These are phyloP conservation scores for Pseudogymnoascus sp. DNA, from an alignment of 2,329 filamentous ascomycete species.

Conservation along the genomic window DNA sequence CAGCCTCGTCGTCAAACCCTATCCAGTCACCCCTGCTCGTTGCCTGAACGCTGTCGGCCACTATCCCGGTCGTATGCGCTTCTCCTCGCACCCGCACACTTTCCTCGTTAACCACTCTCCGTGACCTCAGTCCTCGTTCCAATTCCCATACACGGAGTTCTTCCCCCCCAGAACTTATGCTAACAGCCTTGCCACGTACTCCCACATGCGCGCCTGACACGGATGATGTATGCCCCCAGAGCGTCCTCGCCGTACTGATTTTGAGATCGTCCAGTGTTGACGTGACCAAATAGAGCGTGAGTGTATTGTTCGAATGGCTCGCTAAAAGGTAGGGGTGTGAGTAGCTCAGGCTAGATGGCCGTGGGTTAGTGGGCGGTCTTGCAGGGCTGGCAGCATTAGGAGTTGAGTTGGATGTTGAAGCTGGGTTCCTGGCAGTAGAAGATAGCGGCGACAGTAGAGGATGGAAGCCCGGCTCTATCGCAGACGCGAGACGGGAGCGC, in stretches of 20 bases:
- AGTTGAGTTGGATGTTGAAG: constrained; percentile 10
- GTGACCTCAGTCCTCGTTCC: constrained; percentile 46
- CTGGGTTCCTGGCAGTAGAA: neutral
- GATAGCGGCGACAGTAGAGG: constrained; percentile 23
- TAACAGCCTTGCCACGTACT: constrained; percentile 60
- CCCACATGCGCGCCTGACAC: constrained; percentile 62
- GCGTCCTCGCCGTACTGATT: constrained; percentile 51
- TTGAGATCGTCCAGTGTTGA: constrained; percentile 48
- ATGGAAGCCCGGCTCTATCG: constrained; percentile 40
- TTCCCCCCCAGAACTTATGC: constrained; percentile 44
- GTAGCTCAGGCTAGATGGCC: constrained; percentile 31
- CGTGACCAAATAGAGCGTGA: constrained; percentile 60
- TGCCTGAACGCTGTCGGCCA: neutral
- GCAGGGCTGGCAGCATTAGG: constrained; percentile 32
- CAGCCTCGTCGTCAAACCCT: constrained; percentile 65
- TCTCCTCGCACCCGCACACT: constrained; percentile 46
- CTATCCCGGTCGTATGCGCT: constrained; percentile 15
- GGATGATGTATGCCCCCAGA: constrained; percentile 67
- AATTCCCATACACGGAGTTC: constrained; percentile 61
- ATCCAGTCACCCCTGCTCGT: constrained; percentile 48
- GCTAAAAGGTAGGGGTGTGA: constrained; percentile 62
- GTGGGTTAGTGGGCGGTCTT: constrained; percentile 22
- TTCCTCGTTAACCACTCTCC: constrained; percentile 35
- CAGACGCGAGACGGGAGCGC: constrained; percentile 41
- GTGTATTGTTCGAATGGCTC: constrained; percentile 62